Conservation (phyloP, 2,329 filamentous ascomycete species). For the Penicillium sp. region DNA sequence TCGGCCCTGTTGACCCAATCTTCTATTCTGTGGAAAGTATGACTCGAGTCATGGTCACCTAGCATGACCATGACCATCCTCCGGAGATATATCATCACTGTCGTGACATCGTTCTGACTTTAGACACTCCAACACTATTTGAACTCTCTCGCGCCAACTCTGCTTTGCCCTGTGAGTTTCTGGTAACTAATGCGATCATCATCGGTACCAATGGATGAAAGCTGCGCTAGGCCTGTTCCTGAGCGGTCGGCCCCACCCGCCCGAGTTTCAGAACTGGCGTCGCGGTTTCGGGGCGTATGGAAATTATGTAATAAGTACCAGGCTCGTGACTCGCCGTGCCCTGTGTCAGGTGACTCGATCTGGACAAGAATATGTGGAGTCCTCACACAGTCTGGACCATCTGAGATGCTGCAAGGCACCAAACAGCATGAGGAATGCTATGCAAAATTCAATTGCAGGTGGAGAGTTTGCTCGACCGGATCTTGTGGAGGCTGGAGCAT, state of each 20-base stretch:
- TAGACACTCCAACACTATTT: not conserved
- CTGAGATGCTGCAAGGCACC: not conserved
- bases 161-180: no score
- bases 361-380: not conserved
- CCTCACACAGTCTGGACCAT: not conserved
- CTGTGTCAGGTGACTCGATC: constrained; percentile 5
- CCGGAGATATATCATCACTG: not conserved
- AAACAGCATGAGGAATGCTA: not conserved
- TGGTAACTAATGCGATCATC: constrained; percentile 13
- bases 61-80: not conserved
- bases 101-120: not conserved
- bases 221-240: constrained; percentile 36
- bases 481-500: not conserved
- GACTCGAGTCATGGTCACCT: not conserved
- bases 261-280: constrained; percentile 9
- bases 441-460: not conserved
- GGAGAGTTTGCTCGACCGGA: not conserved
- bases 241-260: constrained; percentile 19
- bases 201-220: constrained; percentile 19
- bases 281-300: not conserved
- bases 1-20: not conserved
- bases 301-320: not conserved
- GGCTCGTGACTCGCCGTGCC: not conserved
- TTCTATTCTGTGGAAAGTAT: not conserved
- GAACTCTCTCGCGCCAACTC: not conserved